Percentiles rank a stretch among this genome's conserved stretches.
Conservation (phyloP, 257 asterid genomes). For the Jacaranda mimosifolia region DNA sequence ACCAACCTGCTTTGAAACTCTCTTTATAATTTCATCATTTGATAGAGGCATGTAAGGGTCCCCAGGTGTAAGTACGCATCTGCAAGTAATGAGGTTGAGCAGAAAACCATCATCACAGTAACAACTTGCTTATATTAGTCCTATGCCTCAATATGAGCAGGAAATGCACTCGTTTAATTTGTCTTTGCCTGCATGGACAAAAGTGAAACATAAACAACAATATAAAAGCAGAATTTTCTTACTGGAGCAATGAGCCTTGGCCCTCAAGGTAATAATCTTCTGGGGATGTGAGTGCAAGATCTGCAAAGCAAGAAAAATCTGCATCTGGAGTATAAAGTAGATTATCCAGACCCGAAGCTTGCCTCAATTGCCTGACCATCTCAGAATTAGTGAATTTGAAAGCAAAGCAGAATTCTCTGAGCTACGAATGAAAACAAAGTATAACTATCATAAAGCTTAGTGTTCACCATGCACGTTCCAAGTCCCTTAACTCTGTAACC, state of each 20-base stretch:
- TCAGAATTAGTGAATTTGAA: constrained; percentile 29
- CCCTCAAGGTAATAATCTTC: constrained; percentile 92
- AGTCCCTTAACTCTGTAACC: constrained; percentile 96
- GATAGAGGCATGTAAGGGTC: constrained; percentile 97
- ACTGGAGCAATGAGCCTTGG: constrained; percentile 99
- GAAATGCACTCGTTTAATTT: constrained; percentile 19
- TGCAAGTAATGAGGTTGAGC: constrained; percentile 41
- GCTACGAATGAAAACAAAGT: constrained; percentile 23
- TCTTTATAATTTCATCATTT: constrained; percentile 82
- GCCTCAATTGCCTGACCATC: constrained; percentile 79
- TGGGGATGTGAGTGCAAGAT: constrained; percentile 95
- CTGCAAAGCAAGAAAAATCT: constrained; percentile 98
- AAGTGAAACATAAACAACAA: constrained; percentile 7
- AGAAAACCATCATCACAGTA: constrained; percentile 21
- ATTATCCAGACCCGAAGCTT: constrained; percentile 88
- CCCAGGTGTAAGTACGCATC: constrained; percentile 98
- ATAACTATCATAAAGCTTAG: not conserved
- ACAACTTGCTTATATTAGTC: not conserved
- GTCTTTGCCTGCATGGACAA: not conserved
- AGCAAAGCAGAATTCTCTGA: constrained; percentile 9
- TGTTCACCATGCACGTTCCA: constrained; percentile 84
- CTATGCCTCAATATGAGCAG: constrained; percentile 19
- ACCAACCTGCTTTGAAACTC: constrained; percentile 92
- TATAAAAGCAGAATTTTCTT: constrained; percentile 40
- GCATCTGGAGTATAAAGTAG: constrained; percentile 98